Evolutionary conservation across 1,284 basidiomycete species (phyloP).

Genomic region (Ceratobasidium sp.): DNA sequence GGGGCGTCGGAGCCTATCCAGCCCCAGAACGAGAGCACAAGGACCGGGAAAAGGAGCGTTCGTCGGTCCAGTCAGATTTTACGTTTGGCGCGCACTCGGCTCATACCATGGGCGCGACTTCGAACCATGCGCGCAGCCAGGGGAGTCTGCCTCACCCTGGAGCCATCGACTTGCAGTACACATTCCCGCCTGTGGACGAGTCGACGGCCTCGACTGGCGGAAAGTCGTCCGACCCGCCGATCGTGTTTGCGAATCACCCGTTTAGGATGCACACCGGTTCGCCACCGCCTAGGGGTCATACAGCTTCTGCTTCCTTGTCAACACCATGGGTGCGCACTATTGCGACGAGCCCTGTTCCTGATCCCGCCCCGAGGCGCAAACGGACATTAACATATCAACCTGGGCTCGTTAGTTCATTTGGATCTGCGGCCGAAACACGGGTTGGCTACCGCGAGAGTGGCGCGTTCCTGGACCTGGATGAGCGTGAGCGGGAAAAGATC

Average conservation of each 20-base stretch:
- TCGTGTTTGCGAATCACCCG: slow-evolving; percentile 25
- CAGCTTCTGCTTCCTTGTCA: slow-evolving; percentile 6
- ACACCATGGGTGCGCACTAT: slow-evolving; percentile 28
- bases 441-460: slow-evolving; percentile 32
- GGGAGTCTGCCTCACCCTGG: not conserved
- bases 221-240: slow-evolving; percentile 7
- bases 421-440: slow-evolving; percentile 13
- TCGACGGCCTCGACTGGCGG: slow-evolving; percentile 12
- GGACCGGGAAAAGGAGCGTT: not conserved
- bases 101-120: not conserved
- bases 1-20: slow-evolving; percentile 23
- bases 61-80: slow-evolving; percentile 13
- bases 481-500: slow-evolving; percentile 30
- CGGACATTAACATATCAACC: slow-evolving; percentile 32
- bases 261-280: slow-evolving; percentile 29
- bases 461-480: slow-evolving; percentile 29
- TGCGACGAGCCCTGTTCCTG: slow-evolving; percentile 7
- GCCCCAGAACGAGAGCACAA: not conserved
- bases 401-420: slow-evolving; percentile 24
- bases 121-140: slow-evolving; percentile 5
- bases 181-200: slow-evolving; percentile 8
- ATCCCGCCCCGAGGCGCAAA: slow-evolving; percentile 14
- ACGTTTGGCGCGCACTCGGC: slow-evolving; percentile 4
- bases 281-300: slow-evolving; percentile 8
- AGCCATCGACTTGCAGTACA: not conserved